Evolutionary conservation across 345 rosid species (phyloP), one percentile per base, ranked within the genome.

Genomic region (Luvunga scandens): DNA sequence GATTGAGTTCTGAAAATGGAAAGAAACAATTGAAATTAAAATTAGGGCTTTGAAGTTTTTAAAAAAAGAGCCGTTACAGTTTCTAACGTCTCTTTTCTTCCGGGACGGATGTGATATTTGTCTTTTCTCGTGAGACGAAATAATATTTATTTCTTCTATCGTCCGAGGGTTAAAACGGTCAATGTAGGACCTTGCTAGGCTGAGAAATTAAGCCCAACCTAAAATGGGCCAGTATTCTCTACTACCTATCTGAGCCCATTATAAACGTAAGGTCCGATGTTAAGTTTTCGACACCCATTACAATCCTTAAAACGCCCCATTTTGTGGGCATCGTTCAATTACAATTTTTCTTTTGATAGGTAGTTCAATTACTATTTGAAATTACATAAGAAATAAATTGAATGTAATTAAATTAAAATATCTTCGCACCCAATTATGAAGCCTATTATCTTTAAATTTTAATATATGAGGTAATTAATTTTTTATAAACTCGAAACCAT

Each of bases 31-130:
- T 4, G 39, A 67, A 55, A 75, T 22, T 7, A 59, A 39, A 42
- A 9, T 33, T 28, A 64, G 84, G 86, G 78, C 60, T 85, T 82
- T 78, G 53, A 82, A 69, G 76, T 68, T 83, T 64, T 55, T 74
- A 80, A 59, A 28, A 38, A 33, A 79, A 61, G 85, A 90, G 88
- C 90, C 91, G 93, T 90, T 90, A 76, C 61, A 45, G 48, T 18
- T 56, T 72, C 76, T 14, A 86, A 86, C 89, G 89, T 50, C 85
- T 86, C 66, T 72, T 50, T 75, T 5, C 8, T 9, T 30, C 5
- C 3, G 34, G 14, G 42, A 24, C 48, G 7, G 3, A 30, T 18
- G 68, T 16, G 61, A 34, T 14, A 27, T 10, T 63, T 25, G 60
- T 19, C 21, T 62, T 75, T 27, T 42, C 77, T 42, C 59, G 68